Conservation (phyloP, 805 yeast genomes). For the Saturnispora zaruensis region DNA sequence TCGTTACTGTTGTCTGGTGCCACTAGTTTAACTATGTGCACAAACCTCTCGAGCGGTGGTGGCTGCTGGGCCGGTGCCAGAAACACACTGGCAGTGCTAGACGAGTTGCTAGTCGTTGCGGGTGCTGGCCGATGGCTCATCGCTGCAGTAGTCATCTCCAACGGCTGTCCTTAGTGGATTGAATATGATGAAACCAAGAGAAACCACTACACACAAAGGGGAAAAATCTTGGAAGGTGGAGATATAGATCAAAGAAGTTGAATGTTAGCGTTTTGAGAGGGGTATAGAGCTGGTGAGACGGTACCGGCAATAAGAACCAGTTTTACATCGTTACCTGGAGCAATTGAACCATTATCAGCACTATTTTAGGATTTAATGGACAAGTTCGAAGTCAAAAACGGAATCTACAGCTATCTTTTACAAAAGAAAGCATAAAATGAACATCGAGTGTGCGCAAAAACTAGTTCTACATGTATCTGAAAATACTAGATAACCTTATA, state of each 20-base stretch:
- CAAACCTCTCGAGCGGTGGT: constrained; percentile 20
- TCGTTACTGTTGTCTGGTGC: constrained; percentile 70
- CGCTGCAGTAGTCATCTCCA: constrained; percentile 4
- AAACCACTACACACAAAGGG: neutral
- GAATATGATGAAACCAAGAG: neutral
- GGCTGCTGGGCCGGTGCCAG: constrained; percentile 1
- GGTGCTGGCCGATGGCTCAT: neutral
- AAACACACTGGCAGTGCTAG: neutral
- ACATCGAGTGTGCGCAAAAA: neutral
- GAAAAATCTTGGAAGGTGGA: neutral
- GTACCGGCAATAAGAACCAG: neutral
- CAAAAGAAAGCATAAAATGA: neutral
- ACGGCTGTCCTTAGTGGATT: neutral
- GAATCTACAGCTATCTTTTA: neutral
- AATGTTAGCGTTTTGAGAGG: neutral
- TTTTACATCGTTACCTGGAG: neutral
- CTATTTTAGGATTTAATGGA: neutral
- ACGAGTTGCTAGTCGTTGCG: neutral
- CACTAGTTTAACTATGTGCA: constrained; percentile 58
- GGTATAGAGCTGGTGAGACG: neutral
- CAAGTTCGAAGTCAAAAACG: neutral
- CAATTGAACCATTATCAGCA: neutral
- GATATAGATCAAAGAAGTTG: neutral
- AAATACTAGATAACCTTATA: neutral
- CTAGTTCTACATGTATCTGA: neutral